Conservation (phyloP, 352 stramenopile genomes). For the Phytophthora macrochlamydospora region DNA sequence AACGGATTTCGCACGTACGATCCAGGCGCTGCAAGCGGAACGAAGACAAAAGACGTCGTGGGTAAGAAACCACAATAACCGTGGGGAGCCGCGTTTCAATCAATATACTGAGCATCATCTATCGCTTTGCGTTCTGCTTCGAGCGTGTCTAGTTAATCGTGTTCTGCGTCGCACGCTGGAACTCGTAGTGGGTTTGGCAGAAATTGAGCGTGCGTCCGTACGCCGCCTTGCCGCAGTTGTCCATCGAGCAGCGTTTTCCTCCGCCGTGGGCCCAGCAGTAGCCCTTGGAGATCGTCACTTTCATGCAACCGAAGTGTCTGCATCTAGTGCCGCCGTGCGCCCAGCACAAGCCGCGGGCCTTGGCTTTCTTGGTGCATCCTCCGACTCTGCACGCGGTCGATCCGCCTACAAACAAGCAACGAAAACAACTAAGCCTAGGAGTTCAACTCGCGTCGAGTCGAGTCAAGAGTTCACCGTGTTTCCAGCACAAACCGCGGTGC, state of each 20-base stretch:
- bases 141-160: too few relatives aligned
- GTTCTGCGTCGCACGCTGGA: too few relatives aligned
- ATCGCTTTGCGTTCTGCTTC: too few relatives aligned
- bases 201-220: too few relatives aligned
- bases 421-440: too few relatives aligned
- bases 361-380: conserved; percentile 49
- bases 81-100: too few relatives aligned
- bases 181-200: too few relatives aligned
- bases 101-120: too few relatives aligned
- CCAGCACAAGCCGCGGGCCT: conserved; percentile 75
- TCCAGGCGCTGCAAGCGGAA: conserved; percentile 43
- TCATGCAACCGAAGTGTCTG: conserved; percentile 31
- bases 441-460: too few relatives aligned
- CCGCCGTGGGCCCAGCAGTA: conserved; percentile 48
- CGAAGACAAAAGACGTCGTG: conserved; percentile 40
- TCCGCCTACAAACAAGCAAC: conserved; percentile 12
- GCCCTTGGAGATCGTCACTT: conserved; percentile 45
- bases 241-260: conserved; percentile 38
- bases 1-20: conserved; percentile 23
- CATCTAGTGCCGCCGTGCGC: conserved; percentile 68
- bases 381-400: conserved; percentile 45
- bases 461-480: conserved; percentile 6
- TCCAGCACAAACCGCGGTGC: conserved; percentile 31
- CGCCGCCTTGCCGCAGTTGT: background rate
- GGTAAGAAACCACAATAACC: conserved; percentile 18